Conservation (phyloP, 176 grass and related monocot species). For the Themeda triandra region DNA sequence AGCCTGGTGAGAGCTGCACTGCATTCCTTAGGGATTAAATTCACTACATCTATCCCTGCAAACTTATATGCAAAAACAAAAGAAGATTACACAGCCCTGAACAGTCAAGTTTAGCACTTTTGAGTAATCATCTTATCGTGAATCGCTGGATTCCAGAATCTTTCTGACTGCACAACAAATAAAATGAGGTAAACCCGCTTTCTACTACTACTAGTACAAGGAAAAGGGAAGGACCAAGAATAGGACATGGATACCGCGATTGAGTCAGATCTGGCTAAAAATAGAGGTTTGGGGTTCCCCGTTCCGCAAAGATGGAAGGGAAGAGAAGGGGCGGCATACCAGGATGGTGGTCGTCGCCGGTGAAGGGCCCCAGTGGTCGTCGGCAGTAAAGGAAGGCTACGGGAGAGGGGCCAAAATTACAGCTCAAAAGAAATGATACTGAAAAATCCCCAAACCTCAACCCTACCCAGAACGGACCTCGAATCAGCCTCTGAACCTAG, state of each 20-base stretch:
- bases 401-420: background rate
- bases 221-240: background rate
- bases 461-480: background rate
- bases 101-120: background rate
- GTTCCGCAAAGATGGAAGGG: background rate
- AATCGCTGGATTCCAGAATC: background rate
- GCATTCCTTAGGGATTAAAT: background rate
- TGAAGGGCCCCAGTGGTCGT: background rate
- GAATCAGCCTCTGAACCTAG: background rate
- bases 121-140: background rate
- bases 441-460: background rate
- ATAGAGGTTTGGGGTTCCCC: background rate
- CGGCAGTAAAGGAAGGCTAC: background rate
- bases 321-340: background rate
- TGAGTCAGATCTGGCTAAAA: background rate
- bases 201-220: background rate
- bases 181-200: background rate
- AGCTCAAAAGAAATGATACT: background rate
- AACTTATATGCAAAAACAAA: slow-evolving; percentile 9
- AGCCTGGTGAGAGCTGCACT: background rate
- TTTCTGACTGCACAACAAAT: background rate
- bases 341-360: background rate
- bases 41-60: background rate
- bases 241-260: background rate
- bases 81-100: background rate